Evolutionary conservation across 257 asterid species (phyloP).

Genomic region (Salvia splendens): DNA sequence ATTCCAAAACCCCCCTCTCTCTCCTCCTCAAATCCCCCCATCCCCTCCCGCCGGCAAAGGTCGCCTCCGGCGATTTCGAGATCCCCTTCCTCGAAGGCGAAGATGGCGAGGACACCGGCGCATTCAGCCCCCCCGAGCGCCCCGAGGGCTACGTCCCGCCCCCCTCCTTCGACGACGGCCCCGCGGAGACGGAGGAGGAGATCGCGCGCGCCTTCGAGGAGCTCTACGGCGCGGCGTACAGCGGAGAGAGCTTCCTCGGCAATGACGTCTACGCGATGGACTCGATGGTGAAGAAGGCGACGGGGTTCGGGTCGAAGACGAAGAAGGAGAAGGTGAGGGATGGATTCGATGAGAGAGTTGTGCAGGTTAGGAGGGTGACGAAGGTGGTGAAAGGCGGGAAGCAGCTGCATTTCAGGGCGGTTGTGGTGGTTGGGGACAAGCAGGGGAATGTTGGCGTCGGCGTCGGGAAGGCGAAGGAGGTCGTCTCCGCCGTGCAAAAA

Average conservation of each 20-base stretch:
- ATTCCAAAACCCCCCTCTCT: conserved; percentile 28
- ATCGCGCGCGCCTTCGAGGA: conserved; percentile 72
- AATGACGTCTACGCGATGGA: conserved; percentile 73
- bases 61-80: conserved; percentile 41
- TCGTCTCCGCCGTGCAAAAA: conserved; percentile 77
- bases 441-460: conserved; percentile 95
- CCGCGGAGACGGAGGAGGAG: conserved; percentile 73
- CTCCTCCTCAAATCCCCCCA: conserved; percentile 37
- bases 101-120: conserved; percentile 54
- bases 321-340: conserved; percentile 78
- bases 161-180: conserved; percentile 76
- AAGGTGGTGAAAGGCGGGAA: conserved; percentile 98
- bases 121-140: conserved; percentile 62
- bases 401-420: conserved; percentile 81
- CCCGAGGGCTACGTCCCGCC: conserved; percentile 67
- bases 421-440: conserved; percentile 87
- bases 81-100: conserved; percentile 44
- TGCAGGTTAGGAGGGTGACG: conserved; percentile 92
- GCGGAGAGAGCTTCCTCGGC: conserved; percentile 73
- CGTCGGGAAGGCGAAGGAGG: conserved; percentile 93
- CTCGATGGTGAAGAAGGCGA: conserved; percentile 61
- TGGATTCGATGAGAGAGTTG: conserved; percentile 90
- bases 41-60: conserved; percentile 37
- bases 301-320: conserved; percentile 56
- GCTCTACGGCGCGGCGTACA: conserved; percentile 73